Evolutionary conservation across 371 early-diverging fungal genomes (phyloP).

Genomic region (Saksenaea vasiformis): DNA sequence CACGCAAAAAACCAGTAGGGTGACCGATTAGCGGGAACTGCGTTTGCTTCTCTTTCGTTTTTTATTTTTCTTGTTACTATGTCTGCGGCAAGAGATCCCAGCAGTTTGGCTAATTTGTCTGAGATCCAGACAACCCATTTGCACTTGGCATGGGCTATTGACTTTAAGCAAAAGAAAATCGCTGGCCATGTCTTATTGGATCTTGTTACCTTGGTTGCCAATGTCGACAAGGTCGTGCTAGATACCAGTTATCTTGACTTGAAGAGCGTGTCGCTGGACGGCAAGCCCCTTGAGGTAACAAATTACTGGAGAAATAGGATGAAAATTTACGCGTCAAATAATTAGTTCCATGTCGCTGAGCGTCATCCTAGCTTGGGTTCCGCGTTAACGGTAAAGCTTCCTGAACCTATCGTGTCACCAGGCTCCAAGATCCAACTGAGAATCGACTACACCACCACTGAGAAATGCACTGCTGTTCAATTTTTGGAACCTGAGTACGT

Average conservation of each 20-base stretch:
- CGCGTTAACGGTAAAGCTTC: conserved; percentile 69
- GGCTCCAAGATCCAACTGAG: conserved; percentile 54
- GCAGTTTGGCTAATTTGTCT: conserved; percentile 80
- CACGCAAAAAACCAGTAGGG: neutral
- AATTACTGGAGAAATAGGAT: neutral
- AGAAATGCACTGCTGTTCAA: conserved; percentile 85
- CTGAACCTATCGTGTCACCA: conserved; percentile 34
- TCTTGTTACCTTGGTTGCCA: conserved; percentile 48
- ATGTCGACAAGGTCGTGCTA: conserved; percentile 68
- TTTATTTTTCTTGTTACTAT: conserved; percentile 5
- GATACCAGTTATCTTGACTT: conserved; percentile 76
- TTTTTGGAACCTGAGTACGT: conserved; percentile 83
- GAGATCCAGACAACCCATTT: conserved; percentile 73
- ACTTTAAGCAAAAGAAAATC: conserved; percentile 74
- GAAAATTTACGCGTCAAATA: neutral
- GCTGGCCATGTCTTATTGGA: conserved; percentile 68
- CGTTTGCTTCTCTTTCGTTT: neutral
- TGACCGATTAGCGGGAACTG: neutral
- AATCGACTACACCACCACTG: conserved; percentile 82
- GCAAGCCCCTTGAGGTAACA: conserved; percentile 46
- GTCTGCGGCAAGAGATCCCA: conserved; percentile 66
- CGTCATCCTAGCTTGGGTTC: conserved; percentile 74
- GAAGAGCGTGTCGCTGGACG: conserved; percentile 49
- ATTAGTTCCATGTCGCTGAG: conserved; percentile 57
- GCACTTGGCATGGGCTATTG: conserved; percentile 74